Percentiles rank a stretch among this genome's conserved stretches.
These are phyloP conservation scores for Fusarium haematococcum DNA, from an alignment of 2,329 filamentous ascomycete species.

Conservation along the genomic window DNA sequence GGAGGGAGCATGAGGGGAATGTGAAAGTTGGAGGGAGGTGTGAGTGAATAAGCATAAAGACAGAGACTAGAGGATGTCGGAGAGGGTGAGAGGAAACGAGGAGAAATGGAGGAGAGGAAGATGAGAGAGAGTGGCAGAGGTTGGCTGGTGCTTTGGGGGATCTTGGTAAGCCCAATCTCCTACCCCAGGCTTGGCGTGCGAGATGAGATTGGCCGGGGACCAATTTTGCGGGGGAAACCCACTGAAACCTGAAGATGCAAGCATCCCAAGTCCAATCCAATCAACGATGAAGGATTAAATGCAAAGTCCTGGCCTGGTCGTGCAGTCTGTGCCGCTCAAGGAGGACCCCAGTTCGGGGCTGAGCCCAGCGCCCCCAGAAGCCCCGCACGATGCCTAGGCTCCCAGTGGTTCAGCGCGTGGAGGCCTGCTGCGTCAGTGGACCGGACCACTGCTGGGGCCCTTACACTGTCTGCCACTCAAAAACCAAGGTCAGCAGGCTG, in stretches of 20 bases:
- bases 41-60: neutral
- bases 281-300: neutral
- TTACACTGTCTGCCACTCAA: neutral
- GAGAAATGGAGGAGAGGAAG: neutral
- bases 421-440: conserved; percentile 7
- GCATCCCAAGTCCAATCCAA: neutral
- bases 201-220: conserved; percentile 9
- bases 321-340: conserved; percentile 1
- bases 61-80: neutral
- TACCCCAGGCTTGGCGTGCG: conserved; percentile 26
- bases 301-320: neutral
- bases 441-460: neutral
- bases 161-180: conserved; percentile 15
- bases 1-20: conserved; percentile 22
- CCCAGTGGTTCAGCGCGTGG: conserved; percentile 16
- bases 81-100: neutral
- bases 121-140: neutral
- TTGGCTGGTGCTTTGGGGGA: conserved; percentile 19
- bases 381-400: conserved; percentile 16
- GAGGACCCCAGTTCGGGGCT: conserved; percentile 25
- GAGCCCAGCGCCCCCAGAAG: conserved; percentile 25
- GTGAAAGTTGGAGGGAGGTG: conserved; percentile 5
- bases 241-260: neutral
- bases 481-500: neutral
- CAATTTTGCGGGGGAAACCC: conserved; percentile 30